Percentiles rank a stretch among this genome's conserved stretches.
phyloP scores from a whole-genome alignment of 1,139 yeast genomes.

The Kodamaea derodonti region DNA sequence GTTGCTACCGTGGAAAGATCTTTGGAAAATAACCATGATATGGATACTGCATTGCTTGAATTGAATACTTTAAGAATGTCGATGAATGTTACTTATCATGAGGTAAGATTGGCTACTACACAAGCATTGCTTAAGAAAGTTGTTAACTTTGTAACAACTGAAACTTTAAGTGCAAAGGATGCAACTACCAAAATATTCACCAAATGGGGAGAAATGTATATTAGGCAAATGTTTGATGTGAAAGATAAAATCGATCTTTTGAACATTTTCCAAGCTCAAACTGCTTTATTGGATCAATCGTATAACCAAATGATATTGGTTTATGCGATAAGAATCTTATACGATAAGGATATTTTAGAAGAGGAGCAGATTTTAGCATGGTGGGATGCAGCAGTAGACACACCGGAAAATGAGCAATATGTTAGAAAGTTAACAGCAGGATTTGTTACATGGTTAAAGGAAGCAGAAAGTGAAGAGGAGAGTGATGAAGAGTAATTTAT shows the following conservation, averaged over 20 bases:
- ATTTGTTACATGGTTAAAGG: slow-evolving; percentile 84
- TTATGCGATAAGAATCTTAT: slow-evolving; percentile 62
- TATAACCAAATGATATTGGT: slow-evolving; percentile 54
- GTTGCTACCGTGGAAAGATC: slow-evolving; percentile 92
- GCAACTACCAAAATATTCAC: slow-evolving; percentile 73
- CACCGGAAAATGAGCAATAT: slow-evolving; percentile 42
- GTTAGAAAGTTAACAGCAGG: slow-evolving; percentile 59
- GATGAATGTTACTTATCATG: slow-evolving; percentile 91
- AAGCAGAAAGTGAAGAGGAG: slow-evolving; percentile 63
- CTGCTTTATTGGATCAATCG: slow-evolving; percentile 26
- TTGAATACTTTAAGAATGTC: slow-evolving; percentile 95
- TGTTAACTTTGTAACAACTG: slow-evolving; percentile 69
- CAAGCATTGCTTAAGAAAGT: slow-evolving; percentile 68
- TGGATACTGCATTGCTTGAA: slow-evolving; percentile 89
- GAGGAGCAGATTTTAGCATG: slow-evolving; percentile 77
- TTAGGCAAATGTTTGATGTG: slow-evolving; percentile 75
- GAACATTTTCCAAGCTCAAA: slow-evolving; percentile 50
- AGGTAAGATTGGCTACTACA: slow-evolving; percentile 80
- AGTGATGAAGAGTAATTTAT: slow-evolving; percentile 15
- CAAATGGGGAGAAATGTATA: slow-evolving; percentile 77
- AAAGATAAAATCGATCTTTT: slow-evolving; percentile 78
- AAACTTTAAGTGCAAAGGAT: slow-evolving; percentile 67
- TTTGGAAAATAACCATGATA: slow-evolving; percentile 83
- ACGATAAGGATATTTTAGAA: slow-evolving; percentile 75
- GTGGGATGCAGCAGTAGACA: slow-evolving; percentile 53